A percentile compares a stretch with the other conserved stretches of the same genome.
phyloP scores from a whole-genome alignment of 129 eudicot genomes.

The Cynara cardunculus region DNA sequence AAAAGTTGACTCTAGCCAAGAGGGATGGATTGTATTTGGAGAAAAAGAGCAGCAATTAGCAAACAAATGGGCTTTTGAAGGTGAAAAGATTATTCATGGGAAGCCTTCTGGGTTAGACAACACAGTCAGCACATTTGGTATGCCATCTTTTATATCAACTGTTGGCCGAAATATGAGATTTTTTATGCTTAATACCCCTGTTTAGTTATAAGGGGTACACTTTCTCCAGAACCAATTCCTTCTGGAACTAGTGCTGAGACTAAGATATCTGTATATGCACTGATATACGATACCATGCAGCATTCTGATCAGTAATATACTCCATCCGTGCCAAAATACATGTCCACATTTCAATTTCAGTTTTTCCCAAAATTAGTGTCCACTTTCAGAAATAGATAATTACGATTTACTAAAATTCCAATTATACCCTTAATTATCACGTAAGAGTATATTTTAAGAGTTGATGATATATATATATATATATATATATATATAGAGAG shows the following conservation, averaged over 20 bases:
- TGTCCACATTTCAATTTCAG: neutral
- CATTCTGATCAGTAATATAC: neutral
- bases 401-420: neutral
- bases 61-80: conserved; percentile 97
- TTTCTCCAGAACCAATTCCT: neutral
- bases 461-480: too few species aligned
- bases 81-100: conserved; percentile 97
- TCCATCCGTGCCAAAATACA: neutral
- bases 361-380: neutral
- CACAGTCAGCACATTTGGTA: conserved; percentile 94
- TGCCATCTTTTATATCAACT: conserved; percentile 18
- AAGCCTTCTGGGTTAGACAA: conserved; percentile 99
- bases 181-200: neutral
- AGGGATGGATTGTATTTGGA: conserved; percentile 70
- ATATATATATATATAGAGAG: too few species aligned
- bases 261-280: neutral
- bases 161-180: neutral
- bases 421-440: neutral
- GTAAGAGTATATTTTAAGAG: neutral
- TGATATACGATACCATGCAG: neutral
- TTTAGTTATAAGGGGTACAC: neutral
- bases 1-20: conserved; percentile 47
- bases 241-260: neutral
- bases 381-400: neutral
- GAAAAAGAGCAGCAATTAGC: conserved; percentile 74